Evolutionary conservation across 331 rosid genomes (phyloP).

Genomic region (Malus hybrid): DNA sequence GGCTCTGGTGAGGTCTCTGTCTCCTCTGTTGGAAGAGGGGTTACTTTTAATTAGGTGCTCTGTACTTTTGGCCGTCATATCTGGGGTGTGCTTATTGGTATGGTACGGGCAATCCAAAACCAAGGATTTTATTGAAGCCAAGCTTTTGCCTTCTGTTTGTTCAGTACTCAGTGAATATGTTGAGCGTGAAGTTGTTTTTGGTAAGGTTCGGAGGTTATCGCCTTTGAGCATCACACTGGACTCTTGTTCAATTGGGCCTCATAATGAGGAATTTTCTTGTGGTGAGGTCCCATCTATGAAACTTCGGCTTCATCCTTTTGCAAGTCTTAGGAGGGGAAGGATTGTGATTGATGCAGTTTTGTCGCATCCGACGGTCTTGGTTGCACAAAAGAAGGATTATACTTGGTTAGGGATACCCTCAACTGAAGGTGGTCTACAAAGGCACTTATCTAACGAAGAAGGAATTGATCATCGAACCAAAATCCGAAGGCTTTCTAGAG

Average conservation of each 20-base stretch:
- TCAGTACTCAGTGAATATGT: slow-evolving; percentile 52
- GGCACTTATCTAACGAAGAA: slow-evolving; percentile 54
- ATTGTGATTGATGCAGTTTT: slow-evolving; percentile 83
- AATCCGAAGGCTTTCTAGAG: slow-evolving; percentile 60
- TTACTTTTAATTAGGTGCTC: slow-evolving; percentile 66
- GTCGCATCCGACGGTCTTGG: slow-evolving; percentile 58
- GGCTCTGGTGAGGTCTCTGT: slow-evolving; percentile 40
- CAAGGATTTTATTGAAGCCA: slow-evolving; percentile 59
- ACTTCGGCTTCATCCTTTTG: slow-evolving; percentile 62
- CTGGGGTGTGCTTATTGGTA: slow-evolving; percentile 64
- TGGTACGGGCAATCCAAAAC: slow-evolving; percentile 76
- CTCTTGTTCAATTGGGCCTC: slow-evolving; percentile 79
- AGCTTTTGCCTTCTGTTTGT: slow-evolving; percentile 77
- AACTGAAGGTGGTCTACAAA: slow-evolving; percentile 33
- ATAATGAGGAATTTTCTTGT: slow-evolving; percentile 70
- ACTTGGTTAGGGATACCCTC: slow-evolving; percentile 84
- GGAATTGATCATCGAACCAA: slow-evolving; percentile 72
- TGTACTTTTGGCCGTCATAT: slow-evolving; percentile 52
- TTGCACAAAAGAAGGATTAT: slow-evolving; percentile 77
- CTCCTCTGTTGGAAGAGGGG: slow-evolving; percentile 61
- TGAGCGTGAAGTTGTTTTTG: slow-evolving; percentile 68
- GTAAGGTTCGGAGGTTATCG: slow-evolving; percentile 71
- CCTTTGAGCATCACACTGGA: slow-evolving; percentile 85
- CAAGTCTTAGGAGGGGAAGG: slow-evolving; percentile 82
- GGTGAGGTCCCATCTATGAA: slow-evolving; percentile 75